Evolutionary conservation across 495 filamentous ascomycete species (phyloP).

Genomic region (Daldinia childiae): DNA sequence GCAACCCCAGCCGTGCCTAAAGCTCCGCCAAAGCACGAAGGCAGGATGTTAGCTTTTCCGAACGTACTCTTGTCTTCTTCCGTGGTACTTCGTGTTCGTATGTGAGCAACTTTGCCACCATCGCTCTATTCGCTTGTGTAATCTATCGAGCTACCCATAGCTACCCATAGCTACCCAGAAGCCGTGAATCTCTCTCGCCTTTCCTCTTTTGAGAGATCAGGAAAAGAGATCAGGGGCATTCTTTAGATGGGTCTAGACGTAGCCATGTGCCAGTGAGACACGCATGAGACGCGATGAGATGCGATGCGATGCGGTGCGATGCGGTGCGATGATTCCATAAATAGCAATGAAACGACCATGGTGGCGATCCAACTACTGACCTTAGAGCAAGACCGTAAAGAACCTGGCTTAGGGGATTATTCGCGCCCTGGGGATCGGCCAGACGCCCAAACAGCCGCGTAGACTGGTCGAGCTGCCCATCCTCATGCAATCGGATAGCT

Average conservation of each 20-base stretch:
- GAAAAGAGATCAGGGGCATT: constrained; percentile 7
- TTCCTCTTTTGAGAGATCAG: background rate
- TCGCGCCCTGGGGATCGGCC: constrained; percentile 83
- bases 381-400: constrained; percentile 93
- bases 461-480: constrained; percentile 75
- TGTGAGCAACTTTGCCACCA: constrained; percentile 36
- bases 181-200: background rate
- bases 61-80: constrained; percentile 12
- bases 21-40: constrained; percentile 5
- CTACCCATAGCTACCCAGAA: background rate
- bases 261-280: constrained; percentile 23
- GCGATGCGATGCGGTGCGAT: constrained; percentile 14
- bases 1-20: constrained; percentile 94
- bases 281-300: constrained; percentile 20
- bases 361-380: constrained; percentile 61
- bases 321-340: constrained; percentile 28
- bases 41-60: constrained; percentile 31
- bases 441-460: constrained; percentile 88
- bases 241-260: constrained; percentile 21
- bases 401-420: constrained; percentile 95
- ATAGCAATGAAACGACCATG: constrained; percentile 24
- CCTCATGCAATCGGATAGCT: constrained; percentile 94
- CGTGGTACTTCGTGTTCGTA: constrained; percentile 29
- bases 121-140: constrained; percentile 25
- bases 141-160: constrained; percentile 11